A percentile compares a stretch with the other conserved stretches of the same genome.
phyloP scores from a whole-genome alignment of 768 basidiomycete genomes.

The Russula sp. region DNA sequence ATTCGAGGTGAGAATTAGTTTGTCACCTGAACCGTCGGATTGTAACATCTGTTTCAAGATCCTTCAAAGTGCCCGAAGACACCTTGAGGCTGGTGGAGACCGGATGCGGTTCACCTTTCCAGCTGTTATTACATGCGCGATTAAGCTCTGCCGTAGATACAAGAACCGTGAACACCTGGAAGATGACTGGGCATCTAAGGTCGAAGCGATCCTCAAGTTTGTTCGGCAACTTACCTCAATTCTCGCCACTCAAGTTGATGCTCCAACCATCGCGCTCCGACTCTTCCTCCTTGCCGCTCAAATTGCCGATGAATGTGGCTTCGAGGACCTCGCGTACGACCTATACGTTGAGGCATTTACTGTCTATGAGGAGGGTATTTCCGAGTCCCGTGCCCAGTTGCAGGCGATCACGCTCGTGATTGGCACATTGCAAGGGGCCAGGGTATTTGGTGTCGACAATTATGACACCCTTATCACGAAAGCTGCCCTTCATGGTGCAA shows the following conservation, averaged over 20 bases:
- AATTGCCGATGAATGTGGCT: conserved; percentile 89
- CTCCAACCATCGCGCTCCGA: conserved; percentile 87
- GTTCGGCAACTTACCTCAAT: conserved; percentile 90
- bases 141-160: conserved; percentile 90
- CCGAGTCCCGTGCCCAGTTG: conserved; percentile 91
- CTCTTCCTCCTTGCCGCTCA: conserved; percentile 95
- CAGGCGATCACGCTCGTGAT: conserved; percentile 98
- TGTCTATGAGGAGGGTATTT: conserved; percentile 97
- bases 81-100: conserved; percentile 90
- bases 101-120: conserved; percentile 97
- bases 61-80: conserved; percentile 83
- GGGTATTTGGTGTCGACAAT: conserved; percentile 92
- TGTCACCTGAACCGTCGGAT: neutral
- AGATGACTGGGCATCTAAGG: conserved; percentile 80
- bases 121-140: conserved; percentile 87
- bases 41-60: conserved; percentile 48
- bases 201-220: conserved; percentile 89
- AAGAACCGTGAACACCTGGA: conserved; percentile 79
- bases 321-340: conserved; percentile 96
- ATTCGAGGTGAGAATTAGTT: conserved; percentile 63
- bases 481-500: conserved; percentile 95
- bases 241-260: conserved; percentile 89
- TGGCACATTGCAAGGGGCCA: conserved; percentile 79
- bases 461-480: conserved; percentile 98
- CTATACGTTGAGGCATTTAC: conserved; percentile 97